Conservation (phyloP, 176 grass and related monocot species). For the Urochloa ruziziensis region DNA sequence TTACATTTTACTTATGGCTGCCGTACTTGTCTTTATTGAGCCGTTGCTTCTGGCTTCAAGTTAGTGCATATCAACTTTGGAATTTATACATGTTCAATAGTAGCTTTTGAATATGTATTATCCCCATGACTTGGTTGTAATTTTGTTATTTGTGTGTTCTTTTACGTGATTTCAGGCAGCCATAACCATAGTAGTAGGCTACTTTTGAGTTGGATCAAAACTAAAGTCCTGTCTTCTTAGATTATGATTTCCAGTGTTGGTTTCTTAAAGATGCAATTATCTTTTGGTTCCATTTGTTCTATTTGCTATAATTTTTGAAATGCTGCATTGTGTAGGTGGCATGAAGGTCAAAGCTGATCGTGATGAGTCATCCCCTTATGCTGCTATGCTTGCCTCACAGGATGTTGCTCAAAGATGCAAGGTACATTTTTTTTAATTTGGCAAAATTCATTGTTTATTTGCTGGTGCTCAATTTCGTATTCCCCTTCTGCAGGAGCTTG, state of each 20-base stretch:
- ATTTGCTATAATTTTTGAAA: not conserved
- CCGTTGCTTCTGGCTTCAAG: too few relatives aligned
- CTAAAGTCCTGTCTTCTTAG: too few relatives aligned
- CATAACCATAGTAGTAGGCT: too few relatives aligned
- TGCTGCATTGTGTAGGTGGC: slow-evolving; percentile 24
- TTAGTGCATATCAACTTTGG: too few relatives aligned
- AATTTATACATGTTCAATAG: too few relatives aligned
- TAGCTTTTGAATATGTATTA: not conserved
- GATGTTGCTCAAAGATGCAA: slow-evolving; percentile 71
- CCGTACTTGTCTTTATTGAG: too few relatives aligned
- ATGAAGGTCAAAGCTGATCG: slow-evolving; percentile 66
- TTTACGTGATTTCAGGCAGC: too few relatives aligned
- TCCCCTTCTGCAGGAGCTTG: slow-evolving; percentile 29
- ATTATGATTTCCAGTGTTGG: too few relatives aligned
- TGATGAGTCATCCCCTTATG: slow-evolving; percentile 65
- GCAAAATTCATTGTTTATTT: not conserved
- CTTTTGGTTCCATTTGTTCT: not conserved
- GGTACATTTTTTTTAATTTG: slow-evolving; percentile 5
- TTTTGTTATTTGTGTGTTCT: too few relatives aligned
- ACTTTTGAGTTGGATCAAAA: too few relatives aligned
- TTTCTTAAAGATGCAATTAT: not conserved
- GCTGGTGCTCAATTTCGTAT: not conserved
- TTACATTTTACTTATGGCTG: too few relatives aligned
- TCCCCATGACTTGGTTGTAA: too few relatives aligned
- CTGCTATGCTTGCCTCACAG: slow-evolving; percentile 67